phyloP scores from a whole-genome alignment of 2,329 filamentous ascomycete species.

The Colletotrichum neosansevieriae region DNA sequence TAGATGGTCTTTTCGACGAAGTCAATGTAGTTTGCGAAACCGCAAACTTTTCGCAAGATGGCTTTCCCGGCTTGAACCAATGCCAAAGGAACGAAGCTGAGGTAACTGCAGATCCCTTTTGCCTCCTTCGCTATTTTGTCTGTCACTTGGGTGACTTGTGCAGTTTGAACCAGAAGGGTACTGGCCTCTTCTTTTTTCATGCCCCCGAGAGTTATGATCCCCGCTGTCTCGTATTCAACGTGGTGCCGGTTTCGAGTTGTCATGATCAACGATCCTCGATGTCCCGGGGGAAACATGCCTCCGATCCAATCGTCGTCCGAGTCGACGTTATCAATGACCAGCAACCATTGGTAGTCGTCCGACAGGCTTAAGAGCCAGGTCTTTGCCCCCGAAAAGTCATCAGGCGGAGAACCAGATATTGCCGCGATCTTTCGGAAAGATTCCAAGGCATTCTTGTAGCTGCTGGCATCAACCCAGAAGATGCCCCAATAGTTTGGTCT shows the following conservation, averaged over 20 bases:
- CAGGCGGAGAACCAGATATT: background rate
- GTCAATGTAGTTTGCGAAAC: background rate
- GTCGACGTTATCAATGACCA: background rate
- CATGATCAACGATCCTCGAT: background rate
- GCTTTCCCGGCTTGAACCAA: background rate
- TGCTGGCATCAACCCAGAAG: slow-evolving; percentile 10
- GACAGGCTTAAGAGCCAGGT: background rate
- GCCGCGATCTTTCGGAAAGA: slow-evolving; percentile 1
- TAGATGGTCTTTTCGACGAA: background rate
- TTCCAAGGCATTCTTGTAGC: background rate
- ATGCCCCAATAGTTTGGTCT: slow-evolving; percentile 10
- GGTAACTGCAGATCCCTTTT: background rate
- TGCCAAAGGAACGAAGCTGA: background rate
- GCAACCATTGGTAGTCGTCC: background rate
- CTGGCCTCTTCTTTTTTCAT: background rate
- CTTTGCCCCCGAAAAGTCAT: background rate
- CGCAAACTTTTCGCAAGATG: background rate
- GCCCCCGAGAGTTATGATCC: background rate
- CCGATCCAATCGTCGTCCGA: background rate
- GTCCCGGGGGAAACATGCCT: background rate
- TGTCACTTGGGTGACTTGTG: background rate
- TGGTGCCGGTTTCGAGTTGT: background rate
- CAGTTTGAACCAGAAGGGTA: background rate
- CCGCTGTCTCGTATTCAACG: background rate
- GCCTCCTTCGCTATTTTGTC: background rate